Base-by-base conservation (phyloP, 129 eudicot genomes). In the Saussurea involucrata region DNA sequence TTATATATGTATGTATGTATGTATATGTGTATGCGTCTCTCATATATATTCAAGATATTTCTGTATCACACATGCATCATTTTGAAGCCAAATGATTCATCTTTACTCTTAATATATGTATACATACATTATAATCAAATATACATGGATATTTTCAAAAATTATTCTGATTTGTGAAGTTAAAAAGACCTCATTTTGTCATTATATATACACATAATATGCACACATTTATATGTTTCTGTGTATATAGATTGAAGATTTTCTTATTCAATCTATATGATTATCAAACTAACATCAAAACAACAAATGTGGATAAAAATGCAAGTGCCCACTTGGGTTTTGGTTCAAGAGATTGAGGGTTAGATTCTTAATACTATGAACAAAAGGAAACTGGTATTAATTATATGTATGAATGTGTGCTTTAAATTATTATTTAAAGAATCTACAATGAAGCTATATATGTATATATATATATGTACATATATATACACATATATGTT, bases 291-390 rank as follows among this genome's bases (percentile, higher is more conserved):
- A 27, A 20, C 64, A 73, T 11, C 13, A 24, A 67, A 21, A 46
- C 49, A 76, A 49, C 49, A 22, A 76, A 9, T 58, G 75, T 10
- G 28, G 69, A 25, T 25, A 60, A 69, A 77, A 58, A 78, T 57
- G 69, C 36, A 32, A 55, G 63, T 55, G 15, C 81, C 64, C 63
- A n/a, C 27, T 55, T 32, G 81, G 75, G 58, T 58, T 77, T 78
- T 60, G 69, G 27, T 13, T 24, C 17, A 49, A 34, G 17, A n/a
- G 68, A 58, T 61, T 60, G 8, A 60, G 12, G 53, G 11, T 20
- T 6, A 32, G 68, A 57, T 58, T 20, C 20, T 73, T 25, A 0
- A 46, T 15, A 42, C 6, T n/a, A 66, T 18, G 20, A n/a, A 44
- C 0, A 5, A 33, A 21, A 9, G 8, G n/a, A 36, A 20, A 71